Evolutionary conservation across 768 basidiomycete genomes (phyloP).

Genomic region (Russula compacta): DNA sequence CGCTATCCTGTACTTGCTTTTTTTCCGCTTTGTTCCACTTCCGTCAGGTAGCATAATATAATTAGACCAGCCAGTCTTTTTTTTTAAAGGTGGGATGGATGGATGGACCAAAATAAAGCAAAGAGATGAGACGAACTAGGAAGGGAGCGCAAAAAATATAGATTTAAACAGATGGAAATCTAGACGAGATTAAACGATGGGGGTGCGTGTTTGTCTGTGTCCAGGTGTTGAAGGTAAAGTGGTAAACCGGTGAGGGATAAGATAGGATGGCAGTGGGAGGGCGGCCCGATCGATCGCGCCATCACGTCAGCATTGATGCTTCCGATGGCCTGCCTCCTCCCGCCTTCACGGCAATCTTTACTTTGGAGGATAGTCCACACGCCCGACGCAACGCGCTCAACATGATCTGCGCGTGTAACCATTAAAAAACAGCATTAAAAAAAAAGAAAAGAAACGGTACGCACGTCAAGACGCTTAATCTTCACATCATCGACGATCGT

Average conservation of each 20-base stretch:
- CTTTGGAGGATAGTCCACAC: not conserved
- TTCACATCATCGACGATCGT: not conserved
- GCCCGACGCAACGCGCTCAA: conserved; percentile 5
- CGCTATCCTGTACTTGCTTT: no score
- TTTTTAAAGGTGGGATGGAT: not conserved
- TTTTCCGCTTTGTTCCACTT: not conserved
- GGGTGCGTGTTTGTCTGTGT: no score
- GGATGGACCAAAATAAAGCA: no score
- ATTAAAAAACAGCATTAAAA: not conserved
- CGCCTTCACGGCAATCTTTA: no score
- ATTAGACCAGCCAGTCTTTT: not conserved
- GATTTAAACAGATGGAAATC: not conserved
- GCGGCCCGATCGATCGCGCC: not conserved
- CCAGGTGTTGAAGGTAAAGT: no score
- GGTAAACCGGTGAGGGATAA: no score
- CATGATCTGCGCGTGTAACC: not conserved
- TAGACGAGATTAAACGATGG: not conserved
- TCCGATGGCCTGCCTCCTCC: not conserved
- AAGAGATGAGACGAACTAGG: not conserved
- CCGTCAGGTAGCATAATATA: not conserved
- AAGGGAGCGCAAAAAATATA: not conserved
- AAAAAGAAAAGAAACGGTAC: not conserved
- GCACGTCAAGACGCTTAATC: not conserved
- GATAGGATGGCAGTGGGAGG: not conserved
- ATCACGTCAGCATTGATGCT: not conserved